Base-by-base conservation (phyloP, 208 protist species). In the Tritrichomonas musculus region DNA sequence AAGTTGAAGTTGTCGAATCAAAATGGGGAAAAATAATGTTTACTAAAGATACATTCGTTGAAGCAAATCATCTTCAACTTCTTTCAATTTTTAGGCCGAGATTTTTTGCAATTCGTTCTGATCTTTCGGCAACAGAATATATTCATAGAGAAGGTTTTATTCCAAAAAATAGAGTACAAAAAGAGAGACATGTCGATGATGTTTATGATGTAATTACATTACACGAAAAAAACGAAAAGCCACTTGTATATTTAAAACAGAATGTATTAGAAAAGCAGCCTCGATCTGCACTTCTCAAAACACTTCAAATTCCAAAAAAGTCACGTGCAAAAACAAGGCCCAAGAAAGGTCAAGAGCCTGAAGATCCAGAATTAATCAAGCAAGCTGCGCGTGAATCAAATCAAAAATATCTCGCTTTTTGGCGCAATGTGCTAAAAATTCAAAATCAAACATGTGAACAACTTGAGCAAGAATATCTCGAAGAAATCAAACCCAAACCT, bases 261-360 rank as follows among this genome's bases (percentile, higher is more conserved):
- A 3, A 82, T 27, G 8, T 82, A n/a, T 20, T 36, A n/a, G 73
- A 82, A n/a, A 82, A 82, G 50, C 33, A 50, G 8, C 1, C 73
- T n/a, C n/a, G 73, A 8, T 50, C n/a, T 53, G 8, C 1, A 22
- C 47, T 82, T 33, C 25, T 82, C 0, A 47, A 50, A 30, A 82
- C 33, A n/a, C 30, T 82, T n/a, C n/a, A 25, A 82, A 82, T 82
- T 50, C 73, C 73, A 82, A 82, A 82, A 82, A 20, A 33, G n/a
- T 75, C 69, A 44, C 69, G 69, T 44, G 17, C 1, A 13, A 33
- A 33, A n/a, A n/a, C n/a, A n/a, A n/a, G n/a, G n/a, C n/a, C n/a
- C n/a, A 75, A 75, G n/a, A 13, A 75, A 44, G 44, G 17, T n/a
- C 33, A 75, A 75, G 69, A 44, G 9, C 11, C 41, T 41, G 69